Evolutionary conservation across 306 rosid genomes (phyloP).

Genomic region (Luffa aegyptiaca): DNA sequence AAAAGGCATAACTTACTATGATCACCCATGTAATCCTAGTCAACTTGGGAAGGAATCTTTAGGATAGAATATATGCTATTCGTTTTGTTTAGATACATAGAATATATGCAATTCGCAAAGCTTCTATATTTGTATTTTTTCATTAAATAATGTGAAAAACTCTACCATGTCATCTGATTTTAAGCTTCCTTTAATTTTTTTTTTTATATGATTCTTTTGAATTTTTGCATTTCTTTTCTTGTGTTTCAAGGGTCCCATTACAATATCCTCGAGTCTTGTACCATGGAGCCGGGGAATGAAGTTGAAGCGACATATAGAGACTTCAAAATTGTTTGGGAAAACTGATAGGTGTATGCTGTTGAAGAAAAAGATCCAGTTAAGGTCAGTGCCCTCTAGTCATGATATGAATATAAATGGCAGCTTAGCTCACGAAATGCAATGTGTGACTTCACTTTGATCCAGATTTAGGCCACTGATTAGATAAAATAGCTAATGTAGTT

Average conservation of each 20-base stretch:
- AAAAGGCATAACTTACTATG: neutral
- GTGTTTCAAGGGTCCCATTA: constrained; percentile 38
- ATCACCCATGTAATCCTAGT: neutral
- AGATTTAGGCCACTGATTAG: neutral
- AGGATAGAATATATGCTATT: neutral
- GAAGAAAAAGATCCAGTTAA: constrained; percentile 34
- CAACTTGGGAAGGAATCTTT: neutral
- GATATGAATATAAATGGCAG: neutral
- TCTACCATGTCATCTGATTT: neutral
- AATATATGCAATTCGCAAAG: neutral
- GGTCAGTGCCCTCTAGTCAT: constrained; percentile 27
- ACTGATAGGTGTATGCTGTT: constrained; percentile 28
- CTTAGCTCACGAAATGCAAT: neutral
- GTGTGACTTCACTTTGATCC: neutral
- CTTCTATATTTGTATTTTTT: neutral
- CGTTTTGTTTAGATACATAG: neutral
- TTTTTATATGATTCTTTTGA: neutral
- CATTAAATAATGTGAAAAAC: neutral
- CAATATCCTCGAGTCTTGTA: constrained; percentile 25
- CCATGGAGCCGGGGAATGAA: constrained; percentile 45
- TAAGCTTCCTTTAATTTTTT: neutral
- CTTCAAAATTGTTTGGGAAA: constrained; percentile 37
- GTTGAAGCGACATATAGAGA: constrained; percentile 40
- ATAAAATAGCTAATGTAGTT: neutral
- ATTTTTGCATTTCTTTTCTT: neutral